Evolutionary conservation across 208 protist genomes (phyloP), one percentile per base, ranked within the genome.

Genomic region (Leishmania amazonensis): DNA sequence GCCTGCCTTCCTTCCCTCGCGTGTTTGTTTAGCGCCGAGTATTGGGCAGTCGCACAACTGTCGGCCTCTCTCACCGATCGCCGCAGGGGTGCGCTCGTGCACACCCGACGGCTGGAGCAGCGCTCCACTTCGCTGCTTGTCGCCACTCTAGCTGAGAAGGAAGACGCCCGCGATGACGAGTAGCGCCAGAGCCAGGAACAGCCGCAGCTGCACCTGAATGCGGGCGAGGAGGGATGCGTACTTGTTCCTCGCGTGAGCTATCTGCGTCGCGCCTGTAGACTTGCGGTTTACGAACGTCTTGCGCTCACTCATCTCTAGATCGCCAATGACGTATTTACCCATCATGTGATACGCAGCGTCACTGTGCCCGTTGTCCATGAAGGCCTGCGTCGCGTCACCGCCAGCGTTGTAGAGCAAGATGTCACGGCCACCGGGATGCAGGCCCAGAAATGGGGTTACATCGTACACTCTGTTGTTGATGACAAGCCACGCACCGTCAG

Each of bases 381-480:
- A 97, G 40, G 88, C 90, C 74, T 90, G 72, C 15, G 91, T 90
- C 13, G 90, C 92, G 76, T 98, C 95, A 9, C 71, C 84, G 45
- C 95, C 95, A 35, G 87, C 89, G 64, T 90, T 85, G 78, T 91
- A 88, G 0, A 95, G 81, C 9, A 98, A 84, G 51, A 98, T 87
- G 51, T 94, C 93, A 28, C 88, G 87, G 57, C 95, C 94, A 53
- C 95, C 95, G 60, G 95, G 95, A 79, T 98, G 95, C 47, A 89
- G 68, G 53, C 95, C 87, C 51, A 92, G 78, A 84, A 97, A 98
- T 47, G 74, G 51, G 31, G 90, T 96, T 5, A 97, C 80, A 75
- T 96, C 89, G 82, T 96, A 96, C 64, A 97, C 94, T 54, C 95
- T 97, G 85, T 95, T 95, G 81, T 96, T 84, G 79, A 98, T 93